These are phyloP conservation scores for Epichloe coenophiala DNA, from an alignment of 2,329 filamentous ascomycete species.

Conservation along the genomic window DNA sequence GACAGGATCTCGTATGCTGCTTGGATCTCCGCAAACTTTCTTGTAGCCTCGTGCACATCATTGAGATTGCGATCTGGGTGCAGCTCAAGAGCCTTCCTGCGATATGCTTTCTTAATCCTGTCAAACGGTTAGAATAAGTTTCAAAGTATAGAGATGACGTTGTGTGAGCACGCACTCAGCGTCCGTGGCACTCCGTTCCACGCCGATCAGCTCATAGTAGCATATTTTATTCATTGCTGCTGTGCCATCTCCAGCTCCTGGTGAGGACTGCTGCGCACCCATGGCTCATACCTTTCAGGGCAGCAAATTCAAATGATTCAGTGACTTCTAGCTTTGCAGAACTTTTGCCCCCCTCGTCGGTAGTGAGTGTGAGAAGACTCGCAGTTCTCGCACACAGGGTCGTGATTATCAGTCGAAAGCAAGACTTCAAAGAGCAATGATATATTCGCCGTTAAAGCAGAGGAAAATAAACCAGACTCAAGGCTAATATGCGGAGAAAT, in stretches of 20 bases:
- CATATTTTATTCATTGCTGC: constrained; percentile 47
- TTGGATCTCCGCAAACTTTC: constrained; percentile 80
- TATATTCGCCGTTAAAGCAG: no score
- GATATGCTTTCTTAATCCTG: constrained; percentile 88
- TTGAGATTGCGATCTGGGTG: constrained; percentile 91
- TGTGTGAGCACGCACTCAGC: constrained; percentile 51
- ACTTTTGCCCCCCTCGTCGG: constrained; percentile 13
- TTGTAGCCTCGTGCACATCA: constrained; percentile 71
- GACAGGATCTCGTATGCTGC: constrained; percentile 92
- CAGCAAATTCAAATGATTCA: background rate
- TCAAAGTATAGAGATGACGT: background rate
- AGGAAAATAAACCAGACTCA: no score
- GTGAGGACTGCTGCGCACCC: constrained; percentile 43
- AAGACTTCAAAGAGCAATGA: no score
- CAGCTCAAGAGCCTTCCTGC: constrained; percentile 77
- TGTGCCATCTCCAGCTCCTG: constrained; percentile 9
- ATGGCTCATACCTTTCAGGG: constrained; percentile 17
- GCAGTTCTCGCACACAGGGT: background rate
- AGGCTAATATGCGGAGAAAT: no score
- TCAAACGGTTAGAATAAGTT: background rate
- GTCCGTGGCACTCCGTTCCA: constrained; percentile 60
- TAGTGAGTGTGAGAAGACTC: background rate
- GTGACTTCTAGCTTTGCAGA: background rate
- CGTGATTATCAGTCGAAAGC: background rate
- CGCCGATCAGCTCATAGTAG: constrained; percentile 73